phyloP scores from a whole-genome alignment of 2,329 filamentous ascomycete genomes.

The Hypomyces perniciosus region DNA sequence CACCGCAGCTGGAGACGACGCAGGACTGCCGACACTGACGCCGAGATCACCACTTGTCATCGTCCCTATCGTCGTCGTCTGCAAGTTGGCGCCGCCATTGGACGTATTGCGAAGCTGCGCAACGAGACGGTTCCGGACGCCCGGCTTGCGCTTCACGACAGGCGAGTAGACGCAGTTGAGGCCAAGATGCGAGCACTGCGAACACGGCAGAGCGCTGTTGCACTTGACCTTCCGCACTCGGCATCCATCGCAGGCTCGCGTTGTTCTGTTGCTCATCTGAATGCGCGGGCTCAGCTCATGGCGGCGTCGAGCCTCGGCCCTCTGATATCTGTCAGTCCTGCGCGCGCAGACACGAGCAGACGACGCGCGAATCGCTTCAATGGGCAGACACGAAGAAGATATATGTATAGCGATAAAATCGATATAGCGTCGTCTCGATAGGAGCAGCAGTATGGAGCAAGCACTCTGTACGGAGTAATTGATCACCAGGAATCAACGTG shows the following conservation, averaged over 20 bases:
- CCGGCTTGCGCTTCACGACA: conserved; percentile 28
- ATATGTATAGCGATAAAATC: too few species aligned
- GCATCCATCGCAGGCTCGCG: conserved; percentile 33
- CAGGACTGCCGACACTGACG: conserved; percentile 3
- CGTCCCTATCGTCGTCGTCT: too few species aligned
- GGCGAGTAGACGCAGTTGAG: conserved; percentile 30
- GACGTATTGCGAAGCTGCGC: conserved; percentile 28
- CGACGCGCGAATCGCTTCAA: too few species aligned
- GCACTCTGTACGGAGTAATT: too few species aligned
- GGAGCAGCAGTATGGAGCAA: too few species aligned
- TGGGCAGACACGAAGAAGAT: too few species aligned
- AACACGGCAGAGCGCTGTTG: conserved; percentile 29
- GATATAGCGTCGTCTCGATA: too few species aligned
- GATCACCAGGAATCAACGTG: too few species aligned
- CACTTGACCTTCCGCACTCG: conserved; percentile 34
- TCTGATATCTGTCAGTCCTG: background rate
- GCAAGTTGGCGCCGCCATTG: background rate
- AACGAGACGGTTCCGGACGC: conserved; percentile 29
- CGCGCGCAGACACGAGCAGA: too few species aligned
- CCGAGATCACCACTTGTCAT: background rate
- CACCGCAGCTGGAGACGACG: conserved; percentile 3
- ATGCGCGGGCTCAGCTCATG: conserved; percentile 9
- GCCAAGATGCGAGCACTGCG: conserved; percentile 31
- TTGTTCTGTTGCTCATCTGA: conserved; percentile 17
- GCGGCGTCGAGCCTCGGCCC: conserved; percentile 4